Evolutionary conservation across 805 yeast genomes (phyloP).

Genomic region (Saccharomycopsis sp.): DNA sequence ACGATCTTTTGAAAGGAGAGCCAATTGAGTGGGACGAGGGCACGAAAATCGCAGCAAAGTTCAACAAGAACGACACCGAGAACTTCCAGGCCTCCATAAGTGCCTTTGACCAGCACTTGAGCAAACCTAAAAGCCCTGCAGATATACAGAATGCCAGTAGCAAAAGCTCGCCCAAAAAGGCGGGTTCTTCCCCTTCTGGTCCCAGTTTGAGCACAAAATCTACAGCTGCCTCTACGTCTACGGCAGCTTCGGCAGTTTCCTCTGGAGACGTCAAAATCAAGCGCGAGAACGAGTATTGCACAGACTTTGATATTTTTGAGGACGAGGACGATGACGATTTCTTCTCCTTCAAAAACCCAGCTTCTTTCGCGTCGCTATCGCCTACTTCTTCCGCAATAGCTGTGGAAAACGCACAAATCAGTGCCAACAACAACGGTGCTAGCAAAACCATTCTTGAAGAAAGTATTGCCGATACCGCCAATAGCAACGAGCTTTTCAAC

Average conservation of each 20-base stretch:
- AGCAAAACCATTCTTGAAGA: too few relatives aligned
- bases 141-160: conserved; percentile 1
- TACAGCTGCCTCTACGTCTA: not conserved
- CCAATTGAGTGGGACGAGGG: conserved; percentile 43
- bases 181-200: not conserved
- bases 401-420: not conserved
- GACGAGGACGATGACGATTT: not conserved
- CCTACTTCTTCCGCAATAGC: not conserved
- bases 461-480: too few relatives aligned
- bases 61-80: conserved; percentile 25
- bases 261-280: not conserved
- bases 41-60: conserved; percentile 36
- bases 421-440: too few relatives aligned
- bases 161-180: not conserved
- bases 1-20: conserved; percentile 33
- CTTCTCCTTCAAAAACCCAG: not conserved
- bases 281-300: not conserved
- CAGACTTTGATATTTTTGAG: not conserved
- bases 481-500: not conserved
- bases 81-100: conserved; percentile 26
- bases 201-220: not conserved
- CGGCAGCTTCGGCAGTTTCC: not conserved
- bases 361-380: not conserved
- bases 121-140: not conserved
- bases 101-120: conserved; percentile 32